Evolutionary conservation across 306 rosid species (phyloP).

Genomic region (Pachyrhizus erosus): DNA sequence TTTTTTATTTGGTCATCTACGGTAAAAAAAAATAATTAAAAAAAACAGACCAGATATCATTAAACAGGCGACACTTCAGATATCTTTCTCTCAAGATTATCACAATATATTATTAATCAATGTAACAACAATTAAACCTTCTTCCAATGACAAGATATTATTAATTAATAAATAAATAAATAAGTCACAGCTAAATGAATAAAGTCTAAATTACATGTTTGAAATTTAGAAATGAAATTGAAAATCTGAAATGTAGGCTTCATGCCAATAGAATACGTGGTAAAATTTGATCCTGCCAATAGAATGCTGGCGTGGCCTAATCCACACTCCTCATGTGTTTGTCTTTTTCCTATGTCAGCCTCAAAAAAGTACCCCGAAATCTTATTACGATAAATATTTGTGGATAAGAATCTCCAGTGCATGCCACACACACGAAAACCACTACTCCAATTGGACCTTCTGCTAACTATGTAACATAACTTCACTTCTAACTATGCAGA

Average conservation of each 20-base stretch:
- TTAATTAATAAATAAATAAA: not conserved
- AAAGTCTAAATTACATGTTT: not conserved
- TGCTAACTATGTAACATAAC: slow-evolving; percentile 35
- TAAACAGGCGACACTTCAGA: not conserved
- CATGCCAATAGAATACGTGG: slow-evolving; percentile 23
- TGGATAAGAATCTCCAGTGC: slow-evolving; percentile 77
- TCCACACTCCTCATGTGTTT: slow-evolving; percentile 27
- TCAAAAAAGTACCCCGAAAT: slow-evolving; percentile 59
- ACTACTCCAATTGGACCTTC: slow-evolving; percentile 33
- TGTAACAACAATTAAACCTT: not conserved
- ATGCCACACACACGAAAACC: slow-evolving; percentile 68
- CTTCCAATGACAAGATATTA: not conserved
- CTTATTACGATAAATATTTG: slow-evolving; percentile 61
- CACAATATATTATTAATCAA: not conserved
- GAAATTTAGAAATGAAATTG: not conserved
- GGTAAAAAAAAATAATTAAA: not conserved
- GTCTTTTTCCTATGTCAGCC: slow-evolving; percentile 47
- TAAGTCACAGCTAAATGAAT: not conserved
- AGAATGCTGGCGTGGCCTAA: slow-evolving; percentile 58
- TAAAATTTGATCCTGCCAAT: slow-evolving; percentile 23
- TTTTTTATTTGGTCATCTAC: not conserved
- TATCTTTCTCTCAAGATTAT: not conserved
- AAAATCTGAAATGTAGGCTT: not conserved
- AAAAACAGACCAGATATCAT: not conserved
- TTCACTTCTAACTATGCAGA: slow-evolving; percentile 45